A percentile compares a stretch with the other conserved stretches of the same genome.
Evolutionary conservation across 1,284 basidiomycete species (phyloP).

Genomic region (Cystobasidium pallidum): DNA sequence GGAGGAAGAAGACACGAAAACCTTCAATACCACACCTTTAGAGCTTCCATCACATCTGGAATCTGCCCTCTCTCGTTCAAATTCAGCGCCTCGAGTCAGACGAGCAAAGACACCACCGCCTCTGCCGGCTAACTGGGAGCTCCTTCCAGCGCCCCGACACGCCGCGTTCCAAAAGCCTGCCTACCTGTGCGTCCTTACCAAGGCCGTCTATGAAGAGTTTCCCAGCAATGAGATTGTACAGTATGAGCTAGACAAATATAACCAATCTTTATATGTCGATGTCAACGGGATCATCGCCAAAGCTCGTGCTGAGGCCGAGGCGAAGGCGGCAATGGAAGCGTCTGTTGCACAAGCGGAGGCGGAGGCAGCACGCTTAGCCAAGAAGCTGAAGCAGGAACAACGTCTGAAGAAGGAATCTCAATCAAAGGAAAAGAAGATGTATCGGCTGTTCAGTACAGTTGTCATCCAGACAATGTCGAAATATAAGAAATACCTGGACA

Average conservation of each 20-base stretch:
- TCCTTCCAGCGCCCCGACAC: background rate
- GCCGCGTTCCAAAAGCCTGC: background rate
- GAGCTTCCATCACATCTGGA: background rate
- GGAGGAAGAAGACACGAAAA: slow-evolving; percentile 21
- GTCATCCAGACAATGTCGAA: slow-evolving; percentile 92
- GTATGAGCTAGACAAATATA: slow-evolving; percentile 15
- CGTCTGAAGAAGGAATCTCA: slow-evolving; percentile 62
- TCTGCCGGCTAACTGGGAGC: background rate
- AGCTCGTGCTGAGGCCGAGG: slow-evolving; percentile 60
- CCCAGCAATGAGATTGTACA: slow-evolving; percentile 13
- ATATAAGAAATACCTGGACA: slow-evolving; percentile 76
- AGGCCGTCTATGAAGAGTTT: slow-evolving; percentile 13
- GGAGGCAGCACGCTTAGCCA: slow-evolving; percentile 43
- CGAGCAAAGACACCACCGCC: slow-evolving; percentile 8
- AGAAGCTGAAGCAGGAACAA: slow-evolving; percentile 46
- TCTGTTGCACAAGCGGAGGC: slow-evolving; percentile 51
- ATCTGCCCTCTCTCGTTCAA: background rate
- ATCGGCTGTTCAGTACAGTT: slow-evolving; percentile 81
- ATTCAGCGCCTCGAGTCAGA: background rate
- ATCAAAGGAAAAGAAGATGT: slow-evolving; percentile 79
- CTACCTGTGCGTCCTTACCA: slow-evolving; percentile 34
- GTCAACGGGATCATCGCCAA: slow-evolving; percentile 54
- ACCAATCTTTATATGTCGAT: slow-evolving; percentile 19
- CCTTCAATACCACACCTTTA: slow-evolving; percentile 8
- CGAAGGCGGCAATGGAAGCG: slow-evolving; percentile 52